phyloP scores from a whole-genome alignment of 2,329 filamentous ascomycete species.

The Ascochyta clinopodiicola region DNA sequence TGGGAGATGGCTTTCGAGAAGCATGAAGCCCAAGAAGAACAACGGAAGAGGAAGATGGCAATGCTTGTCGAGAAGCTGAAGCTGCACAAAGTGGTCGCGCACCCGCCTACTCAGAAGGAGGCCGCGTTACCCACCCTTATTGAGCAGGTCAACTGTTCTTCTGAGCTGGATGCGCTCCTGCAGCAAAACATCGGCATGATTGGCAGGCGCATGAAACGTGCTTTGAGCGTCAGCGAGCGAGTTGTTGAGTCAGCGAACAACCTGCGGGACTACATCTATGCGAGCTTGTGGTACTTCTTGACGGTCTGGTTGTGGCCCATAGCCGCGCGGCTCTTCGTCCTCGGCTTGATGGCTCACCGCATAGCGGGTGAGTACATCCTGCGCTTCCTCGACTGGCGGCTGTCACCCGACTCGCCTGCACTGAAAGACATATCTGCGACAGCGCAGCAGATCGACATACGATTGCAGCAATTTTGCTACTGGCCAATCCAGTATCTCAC shows the following conservation, averaged over 20 bases:
- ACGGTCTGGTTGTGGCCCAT: slow-evolving; percentile 80
- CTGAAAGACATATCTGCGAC: slow-evolving; percentile 96
- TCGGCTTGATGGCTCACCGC: slow-evolving; percentile 79
- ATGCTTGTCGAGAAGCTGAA: slow-evolving; percentile 84
- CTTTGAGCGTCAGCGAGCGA: slow-evolving; percentile 89
- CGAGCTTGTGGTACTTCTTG: slow-evolving; percentile 73
- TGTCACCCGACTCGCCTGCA: slow-evolving; percentile 75
- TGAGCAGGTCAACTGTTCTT: slow-evolving; percentile 95
- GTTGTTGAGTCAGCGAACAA: slow-evolving; percentile 93
- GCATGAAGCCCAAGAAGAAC: slow-evolving; percentile 74
- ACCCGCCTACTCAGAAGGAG: slow-evolving; percentile 81
- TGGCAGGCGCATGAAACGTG: slow-evolving; percentile 79
- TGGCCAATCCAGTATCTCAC: slow-evolving; percentile 98
- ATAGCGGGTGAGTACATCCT: slow-evolving; percentile 81
- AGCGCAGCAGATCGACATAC: slow-evolving; percentile 95
- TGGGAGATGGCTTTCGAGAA: slow-evolving; percentile 54
- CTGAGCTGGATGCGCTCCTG: slow-evolving; percentile 83
- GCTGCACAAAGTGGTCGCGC: slow-evolving; percentile 82
- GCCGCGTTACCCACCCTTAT: slow-evolving; percentile 79
- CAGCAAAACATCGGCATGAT: slow-evolving; percentile 90
- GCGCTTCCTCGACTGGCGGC: slow-evolving; percentile 82
- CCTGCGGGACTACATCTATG: slow-evolving; percentile 75
- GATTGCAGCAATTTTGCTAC: slow-evolving; percentile 97
- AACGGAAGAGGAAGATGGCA: slow-evolving; percentile 66
- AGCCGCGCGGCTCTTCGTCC: slow-evolving; percentile 73